These are phyloP conservation scores for Plenodomus lindquistii DNA, from an alignment of 2,329 filamentous ascomycete genomes.

Conservation along the genomic window DNA sequence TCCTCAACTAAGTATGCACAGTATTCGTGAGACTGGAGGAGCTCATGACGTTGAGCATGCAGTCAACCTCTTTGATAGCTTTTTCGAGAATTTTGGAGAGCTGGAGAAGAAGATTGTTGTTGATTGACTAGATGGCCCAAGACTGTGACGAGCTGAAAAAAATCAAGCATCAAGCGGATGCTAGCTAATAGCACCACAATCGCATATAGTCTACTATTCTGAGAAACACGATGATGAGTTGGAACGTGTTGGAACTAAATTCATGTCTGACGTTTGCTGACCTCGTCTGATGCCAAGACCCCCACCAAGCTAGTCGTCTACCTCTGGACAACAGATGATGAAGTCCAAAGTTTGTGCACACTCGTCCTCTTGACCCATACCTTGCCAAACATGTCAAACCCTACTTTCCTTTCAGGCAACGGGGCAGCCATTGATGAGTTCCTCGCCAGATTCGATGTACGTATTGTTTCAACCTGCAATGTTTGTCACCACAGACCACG, in stretches of 20 bases:
- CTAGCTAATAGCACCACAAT: background rate
- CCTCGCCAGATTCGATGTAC: slow-evolving; percentile 87
- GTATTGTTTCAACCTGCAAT: slow-evolving; percentile 40
- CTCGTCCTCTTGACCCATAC: background rate
- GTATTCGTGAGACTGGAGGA: slow-evolving; percentile 90
- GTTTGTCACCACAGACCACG: background rate
- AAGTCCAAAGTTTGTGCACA: background rate
- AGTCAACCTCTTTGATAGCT: slow-evolving; percentile 82
- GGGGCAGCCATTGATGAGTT: slow-evolving; percentile 77
- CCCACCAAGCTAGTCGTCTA: slow-evolving; percentile 27
- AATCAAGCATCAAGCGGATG: background rate
- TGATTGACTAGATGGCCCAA: slow-evolving; percentile 59
- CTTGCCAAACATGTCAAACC: slow-evolving; percentile 33
- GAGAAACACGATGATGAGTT: background rate
- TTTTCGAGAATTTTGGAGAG: slow-evolving; percentile 82
- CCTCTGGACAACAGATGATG: slow-evolving; percentile 7
- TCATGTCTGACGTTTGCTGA: slow-evolving; percentile 3
- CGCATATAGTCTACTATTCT: too few species aligned
- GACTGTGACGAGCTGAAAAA: slow-evolving; percentile 6
- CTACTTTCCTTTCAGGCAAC: slow-evolving; percentile 76
- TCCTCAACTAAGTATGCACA: slow-evolving; percentile 95
- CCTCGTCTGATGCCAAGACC: slow-evolving; percentile 32
- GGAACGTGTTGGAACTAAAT: slow-evolving; percentile 9
- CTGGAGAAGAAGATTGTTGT: slow-evolving; percentile 82
- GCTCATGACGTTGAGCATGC: slow-evolving; percentile 85